phyloP scores from a whole-genome alignment of 148 eudicot genomes.

The Camellia japonica region DNA sequence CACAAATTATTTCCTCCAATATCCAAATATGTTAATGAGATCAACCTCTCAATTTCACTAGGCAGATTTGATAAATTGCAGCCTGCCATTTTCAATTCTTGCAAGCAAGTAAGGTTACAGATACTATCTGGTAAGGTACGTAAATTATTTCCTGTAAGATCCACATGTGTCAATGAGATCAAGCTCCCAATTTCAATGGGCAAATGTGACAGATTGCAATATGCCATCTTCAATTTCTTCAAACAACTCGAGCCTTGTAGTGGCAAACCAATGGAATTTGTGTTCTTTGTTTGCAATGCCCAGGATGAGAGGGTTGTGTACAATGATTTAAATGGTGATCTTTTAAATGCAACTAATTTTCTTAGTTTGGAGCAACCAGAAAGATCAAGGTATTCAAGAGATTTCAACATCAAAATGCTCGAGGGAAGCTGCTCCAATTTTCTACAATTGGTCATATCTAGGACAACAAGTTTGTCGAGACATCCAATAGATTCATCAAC shows the following conservation, averaged over 20 bases:
- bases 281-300: not conserved
- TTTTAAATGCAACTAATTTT: not conserved
- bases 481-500: not conserved
- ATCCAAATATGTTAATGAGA: not conserved
- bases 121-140: not conserved
- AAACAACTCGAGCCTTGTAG: not conserved
- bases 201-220: not conserved
- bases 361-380: not conserved
- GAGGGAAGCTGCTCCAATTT: not conserved
- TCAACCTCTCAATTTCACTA: not conserved
- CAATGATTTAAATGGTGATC: not conserved
- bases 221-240: not conserved
- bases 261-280: not conserved
- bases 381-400: conserved; percentile 5
- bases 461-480: conserved; percentile 11
- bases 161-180: not conserved
- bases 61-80: not conserved
- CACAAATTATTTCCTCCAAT: not conserved
- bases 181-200: conserved; percentile 11
- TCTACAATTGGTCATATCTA: not conserved
- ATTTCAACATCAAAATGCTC: not conserved
- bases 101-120: not conserved
- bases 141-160: not conserved
- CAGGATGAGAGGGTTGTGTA: not conserved
- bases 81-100: not conserved